Base-by-base conservation (phyloP, 1,284 basidiomycete genomes). In the Cryptococcus sp. region DNA sequence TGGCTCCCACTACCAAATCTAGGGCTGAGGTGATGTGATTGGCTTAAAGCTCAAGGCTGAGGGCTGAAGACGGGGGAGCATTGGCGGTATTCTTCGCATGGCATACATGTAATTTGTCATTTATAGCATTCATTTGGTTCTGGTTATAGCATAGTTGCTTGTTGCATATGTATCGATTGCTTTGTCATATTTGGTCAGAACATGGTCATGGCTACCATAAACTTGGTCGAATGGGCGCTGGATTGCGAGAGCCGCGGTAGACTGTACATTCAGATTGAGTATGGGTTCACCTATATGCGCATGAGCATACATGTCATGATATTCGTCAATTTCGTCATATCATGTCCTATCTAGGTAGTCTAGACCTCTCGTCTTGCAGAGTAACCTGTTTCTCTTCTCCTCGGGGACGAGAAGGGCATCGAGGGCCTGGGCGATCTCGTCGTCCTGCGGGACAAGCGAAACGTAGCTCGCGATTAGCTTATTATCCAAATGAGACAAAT, bases 341-440 rank as follows among this genome's bases (percentile, higher is more conserved):
- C 31, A 45, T 10, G 44, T 49, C 42, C 52, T 59, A 51, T 75
- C 66, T 45, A 79, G 70, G 41, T 73, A 74, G 57, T 79, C 77
- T 47, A 79, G 61, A 11, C 61, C 61, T 23, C 66, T 56, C 3
- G 73, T 73, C 56, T 62, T 60, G 54, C 73, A 75, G 51, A 68
- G 64, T 44, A 79, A 60, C 39, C 70, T 54, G 16, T 57, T 64
- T 38, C 67, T 59, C 50, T 69, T 62, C 40, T 73, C 73, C 39
- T 66, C 65, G 13, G 63, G 59, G 19, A 78, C 62, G 20, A 75
- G 48, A 50, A 79, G 55, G 10, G 47, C 57, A 45, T 68, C 66
- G 7, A 77, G 63, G 16, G 68, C 58, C 16, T 72, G 59, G 1
- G 57, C 46, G 19, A 75, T 70, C 2, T 60, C 56, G 6, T 65